Evolutionary conservation across 495 filamentous ascomycete genomes (phyloP).

Genomic region (Xanthoparmelia taractica): DNA sequence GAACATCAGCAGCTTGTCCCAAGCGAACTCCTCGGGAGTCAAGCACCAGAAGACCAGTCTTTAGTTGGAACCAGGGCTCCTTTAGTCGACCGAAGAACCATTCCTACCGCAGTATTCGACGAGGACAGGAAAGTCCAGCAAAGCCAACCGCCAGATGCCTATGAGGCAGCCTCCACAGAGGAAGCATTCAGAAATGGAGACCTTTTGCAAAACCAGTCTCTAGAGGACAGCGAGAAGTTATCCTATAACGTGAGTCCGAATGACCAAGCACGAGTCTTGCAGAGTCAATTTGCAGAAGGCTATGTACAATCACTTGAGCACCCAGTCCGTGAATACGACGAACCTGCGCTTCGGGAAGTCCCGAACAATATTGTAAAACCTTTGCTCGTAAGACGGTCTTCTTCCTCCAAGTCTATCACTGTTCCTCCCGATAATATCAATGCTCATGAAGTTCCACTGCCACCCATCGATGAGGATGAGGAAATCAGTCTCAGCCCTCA

Average conservation of each 20-base stretch:
- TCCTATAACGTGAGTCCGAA: neutral
- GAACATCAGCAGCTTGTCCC: neutral
- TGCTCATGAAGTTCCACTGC: slow-evolving; percentile 19
- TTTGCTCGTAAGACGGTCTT: slow-evolving; percentile 2
- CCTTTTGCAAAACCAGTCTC: neutral
- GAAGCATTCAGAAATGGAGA: neutral
- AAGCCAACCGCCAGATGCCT: neutral
- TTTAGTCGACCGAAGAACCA: neutral
- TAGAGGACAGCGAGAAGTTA: neutral
- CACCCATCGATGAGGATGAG: slow-evolving; percentile 19
- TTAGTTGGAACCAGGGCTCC: neutral
- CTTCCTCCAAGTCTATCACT: neutral
- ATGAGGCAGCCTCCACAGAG: neutral
- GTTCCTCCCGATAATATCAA: neutral
- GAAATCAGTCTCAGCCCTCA: slow-evolving; percentile 13
- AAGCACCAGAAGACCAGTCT: neutral
- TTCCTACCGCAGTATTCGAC: neutral
- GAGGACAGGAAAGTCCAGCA: neutral
- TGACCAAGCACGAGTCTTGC: neutral
- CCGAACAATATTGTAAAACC: neutral
- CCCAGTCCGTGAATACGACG: neutral
- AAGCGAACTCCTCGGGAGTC: neutral
- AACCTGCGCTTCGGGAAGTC: neutral
- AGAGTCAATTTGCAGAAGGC: neutral
- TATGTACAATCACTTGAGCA: neutral